Base-by-base conservation (phyloP, 306 rosid species). In the Cercis canadensis region DNA sequence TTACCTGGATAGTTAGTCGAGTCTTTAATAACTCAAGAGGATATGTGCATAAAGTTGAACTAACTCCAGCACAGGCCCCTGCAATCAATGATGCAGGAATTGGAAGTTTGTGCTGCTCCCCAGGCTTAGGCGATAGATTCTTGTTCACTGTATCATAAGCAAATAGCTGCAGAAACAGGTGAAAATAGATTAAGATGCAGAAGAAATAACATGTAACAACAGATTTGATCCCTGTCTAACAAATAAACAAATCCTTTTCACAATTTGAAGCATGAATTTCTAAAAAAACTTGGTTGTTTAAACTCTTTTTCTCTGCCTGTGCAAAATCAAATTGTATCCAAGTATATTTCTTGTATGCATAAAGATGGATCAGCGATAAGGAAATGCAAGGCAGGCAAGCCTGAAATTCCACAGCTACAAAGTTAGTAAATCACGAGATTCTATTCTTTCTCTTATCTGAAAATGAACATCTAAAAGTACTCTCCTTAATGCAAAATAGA, bases 41-140 rank as follows among this genome's bases (percentile, higher is more conserved):
- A 74, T 94, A 91, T 6, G 96, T 94, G 78, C 83, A 81, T 32
- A 94, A 43, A 14, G 99, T 94, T 51, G 99, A 89, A 81, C 96
- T 91, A 33, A 94, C 96, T 80, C 99, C 99, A 55, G 97, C 99
- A 82, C 96, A 91, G 41, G 99, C 99, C 16, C 99, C 99, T 15
- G 99, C 99, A 65, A 94, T 58, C 79, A 94, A 77, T 0, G 99
- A 94, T 36, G 99, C 91, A 45, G 99, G 96, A 74, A 94, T 72
- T 12, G 87, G 90, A 65, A 87, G 65, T 75, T 82, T 94, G 71
- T 90, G 69, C 58, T 85, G 71, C 45, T 94, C 99, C 59, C 99
- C 99, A 4, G 89, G 82, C 65, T 86, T 83, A 15, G 90, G 59
- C 0, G 96, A 89, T 72, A 94, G 73, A 45, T 69, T 67, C 89